Evolutionary conservation across 345 rosid species (phyloP).

Genomic region (Aethionema arabicum): DNA sequence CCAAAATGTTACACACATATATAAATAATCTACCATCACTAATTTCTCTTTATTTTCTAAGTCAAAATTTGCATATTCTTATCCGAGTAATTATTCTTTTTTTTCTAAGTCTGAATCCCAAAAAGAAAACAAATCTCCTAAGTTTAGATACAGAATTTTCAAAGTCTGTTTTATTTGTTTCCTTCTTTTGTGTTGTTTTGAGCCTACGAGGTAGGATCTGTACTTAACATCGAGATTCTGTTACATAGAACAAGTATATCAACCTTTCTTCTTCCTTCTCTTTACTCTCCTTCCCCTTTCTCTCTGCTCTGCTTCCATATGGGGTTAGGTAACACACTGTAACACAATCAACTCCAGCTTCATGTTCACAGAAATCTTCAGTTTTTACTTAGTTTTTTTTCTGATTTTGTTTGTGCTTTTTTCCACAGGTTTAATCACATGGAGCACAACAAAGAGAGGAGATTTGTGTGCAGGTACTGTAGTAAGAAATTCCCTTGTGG

Average conservation of each 20-base stretch:
- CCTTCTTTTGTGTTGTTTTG: conserved; percentile 34
- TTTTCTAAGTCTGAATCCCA: background rate
- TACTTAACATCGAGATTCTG: conserved; percentile 30
- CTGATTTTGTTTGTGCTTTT: conserved; percentile 24
- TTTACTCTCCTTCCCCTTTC: background rate
- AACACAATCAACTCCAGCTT: too few species aligned
- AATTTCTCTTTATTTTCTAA: too few species aligned
- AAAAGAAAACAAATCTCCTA: conserved; percentile 37
- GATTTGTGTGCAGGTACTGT: conserved; percentile 73
- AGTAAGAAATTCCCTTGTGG: conserved; percentile 73
- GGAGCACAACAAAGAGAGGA: conserved; percentile 61
- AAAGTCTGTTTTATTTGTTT: conserved; percentile 40
- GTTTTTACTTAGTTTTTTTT: background rate
- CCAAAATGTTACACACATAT: too few species aligned
- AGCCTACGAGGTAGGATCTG: conserved; percentile 40
- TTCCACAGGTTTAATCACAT: conserved; percentile 30
- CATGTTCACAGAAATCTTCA: conserved; percentile 7
- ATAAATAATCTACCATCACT: too few species aligned
- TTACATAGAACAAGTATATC: conserved; percentile 35
- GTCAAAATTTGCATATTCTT: too few species aligned
- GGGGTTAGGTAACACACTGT: too few species aligned
- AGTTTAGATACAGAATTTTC: conserved; percentile 37
- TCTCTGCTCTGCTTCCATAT: background rate
- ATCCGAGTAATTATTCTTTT: background rate
- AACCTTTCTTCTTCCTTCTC: conserved; percentile 39